Conservation (phyloP, 768 basidiomycete genomes). For the Daedalea quercina region DNA sequence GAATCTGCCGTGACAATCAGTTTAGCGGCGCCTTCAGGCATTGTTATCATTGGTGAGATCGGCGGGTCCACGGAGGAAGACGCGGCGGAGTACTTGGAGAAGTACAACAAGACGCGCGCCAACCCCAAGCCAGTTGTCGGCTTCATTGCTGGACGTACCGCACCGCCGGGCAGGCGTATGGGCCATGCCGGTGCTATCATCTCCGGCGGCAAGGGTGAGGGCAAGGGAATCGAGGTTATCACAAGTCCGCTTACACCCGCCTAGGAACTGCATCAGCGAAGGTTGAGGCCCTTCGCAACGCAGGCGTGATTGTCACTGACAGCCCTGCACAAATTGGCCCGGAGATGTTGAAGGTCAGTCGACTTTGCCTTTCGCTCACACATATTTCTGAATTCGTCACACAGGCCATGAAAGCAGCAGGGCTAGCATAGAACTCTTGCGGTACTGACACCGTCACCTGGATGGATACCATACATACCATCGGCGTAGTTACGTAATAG, state of each 20-base stretch:
- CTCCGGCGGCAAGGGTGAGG: conserved; percentile 90
- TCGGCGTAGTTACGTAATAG: conserved; percentile 3
- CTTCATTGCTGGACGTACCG: conserved; percentile 97
- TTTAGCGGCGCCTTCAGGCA: conserved; percentile 43
- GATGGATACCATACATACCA: not conserved
- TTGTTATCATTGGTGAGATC: conserved; percentile 98
- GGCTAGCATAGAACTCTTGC: conserved; percentile 38
- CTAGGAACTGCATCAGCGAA: conserved; percentile 89
- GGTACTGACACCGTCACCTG: not conserved
- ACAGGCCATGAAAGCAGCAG: conserved; percentile 76
- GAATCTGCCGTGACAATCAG: not conserved
- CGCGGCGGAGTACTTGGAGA: conserved; percentile 91
- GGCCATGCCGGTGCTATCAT: conserved; percentile 99
- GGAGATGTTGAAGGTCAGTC: conserved; percentile 78
- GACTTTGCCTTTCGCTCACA: not conserved
- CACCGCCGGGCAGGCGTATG: conserved; percentile 97
- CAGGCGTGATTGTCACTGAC: conserved; percentile 90
- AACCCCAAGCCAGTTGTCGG: conserved; percentile 94
- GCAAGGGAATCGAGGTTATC: too few species aligned
- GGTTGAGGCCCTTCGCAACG: conserved; percentile 82
- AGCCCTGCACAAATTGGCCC: conserved; percentile 93
- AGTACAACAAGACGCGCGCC: conserved; percentile 82
- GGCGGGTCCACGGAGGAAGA: conserved; percentile 99
- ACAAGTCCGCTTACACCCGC: too few species aligned
- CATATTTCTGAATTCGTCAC: conserved; percentile 4